Base-by-base conservation (phyloP, 345 rosid genomes). In the Xanthoceras sorbifolium region DNA sequence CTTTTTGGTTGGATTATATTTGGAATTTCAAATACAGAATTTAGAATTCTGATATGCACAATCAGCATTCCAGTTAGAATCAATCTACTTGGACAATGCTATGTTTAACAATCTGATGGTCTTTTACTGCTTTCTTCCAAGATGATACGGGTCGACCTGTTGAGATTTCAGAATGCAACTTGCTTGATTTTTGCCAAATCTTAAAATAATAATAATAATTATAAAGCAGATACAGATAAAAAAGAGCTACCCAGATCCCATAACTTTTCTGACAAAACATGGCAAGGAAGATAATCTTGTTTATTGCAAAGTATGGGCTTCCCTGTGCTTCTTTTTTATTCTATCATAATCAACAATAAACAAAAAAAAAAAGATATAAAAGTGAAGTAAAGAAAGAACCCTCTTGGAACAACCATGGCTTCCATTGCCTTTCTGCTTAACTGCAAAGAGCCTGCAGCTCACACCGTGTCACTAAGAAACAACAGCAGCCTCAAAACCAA, bases 361-460 rank as follows among this genome's bases (percentile, higher is more conserved):
- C 31, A 17, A 28, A 61, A 9, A 25, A 52, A 5, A 25, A 66
- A 64, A 36, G 23, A 48, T 18, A 71, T n/a, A 66, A 23, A 38
- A 69, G 32, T 28, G 25, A 36, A 75, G 15, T 9, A 67, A 8
- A 67, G 17, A 34, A 6, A 44, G n/a, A 23, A 20, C 4, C 9
- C 36, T 52, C 20, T 46, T 72, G 67, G 26, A 69, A 54, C 71
- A 29, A 38, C 79, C 65, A 83, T 83, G 89, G 82, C 89, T 84
- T 76, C 84, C 77, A 22, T 82, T 76, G 29, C 86, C 84, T 88
- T 69, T 86, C 87, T 54, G 88, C 88, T 11, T 87, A 84, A n/a
- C 69, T 82, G 62, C 85, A 76, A 22, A 72, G 69, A 29, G 79
- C 82, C 36, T 76, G 82, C 77, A 42, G 73, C 76, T 55, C 81